Base-by-base conservation (phyloP, 2,329 filamentous ascomycete species). In the Trichoderma simmonsii region DNA sequence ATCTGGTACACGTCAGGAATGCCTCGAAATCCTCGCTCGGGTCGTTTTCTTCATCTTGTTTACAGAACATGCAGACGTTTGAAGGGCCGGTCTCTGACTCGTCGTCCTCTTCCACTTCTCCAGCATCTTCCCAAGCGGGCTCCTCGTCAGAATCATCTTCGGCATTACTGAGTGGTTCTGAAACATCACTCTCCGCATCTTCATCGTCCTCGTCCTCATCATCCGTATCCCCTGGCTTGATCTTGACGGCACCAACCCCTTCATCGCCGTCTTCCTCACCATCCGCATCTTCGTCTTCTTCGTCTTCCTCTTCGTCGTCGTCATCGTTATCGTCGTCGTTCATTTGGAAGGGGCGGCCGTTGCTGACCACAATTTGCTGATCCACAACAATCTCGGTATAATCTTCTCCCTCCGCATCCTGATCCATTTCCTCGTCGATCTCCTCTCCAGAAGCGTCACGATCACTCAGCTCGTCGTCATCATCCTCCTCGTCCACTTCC, bases 1-100 rank as follows among this genome's bases (percentile, higher is more conserved):
- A 98, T 74, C 89, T 86, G 73, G 85, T 86, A 81, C 95, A 98
- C 67, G 90, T 85, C 73, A 98, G 85, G 80, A 92, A 94, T 72
- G 91, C 86, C 80, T 96, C 94, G 77, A 91, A 96, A 75, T 95
- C 93, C 75, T 93, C 92, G 74, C 88, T 90, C 1, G 93, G 93
- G 76, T 95, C 93, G 74, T 95, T 87, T 70, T 96, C 92, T 82
- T 97, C 93, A 75, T 93, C 91, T 79, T 93, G 87, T 71, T 90
- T 90, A 83, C 95, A 98, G 78, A 95, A 97, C 75, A 94, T 92
- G 82, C 81, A 85, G 68, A 79, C 75, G 60, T 82, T 83, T 67
- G 80, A 73, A 18, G 85, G 84, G 57, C 85, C 87, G 1, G 83
- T 83, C 71, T 89, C 88, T 2, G 85, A 86, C 12, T 86, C 85